Base-by-base conservation (phyloP, 2,329 filamentous ascomycete species). In the Chaetomiaceae sp. region DNA sequence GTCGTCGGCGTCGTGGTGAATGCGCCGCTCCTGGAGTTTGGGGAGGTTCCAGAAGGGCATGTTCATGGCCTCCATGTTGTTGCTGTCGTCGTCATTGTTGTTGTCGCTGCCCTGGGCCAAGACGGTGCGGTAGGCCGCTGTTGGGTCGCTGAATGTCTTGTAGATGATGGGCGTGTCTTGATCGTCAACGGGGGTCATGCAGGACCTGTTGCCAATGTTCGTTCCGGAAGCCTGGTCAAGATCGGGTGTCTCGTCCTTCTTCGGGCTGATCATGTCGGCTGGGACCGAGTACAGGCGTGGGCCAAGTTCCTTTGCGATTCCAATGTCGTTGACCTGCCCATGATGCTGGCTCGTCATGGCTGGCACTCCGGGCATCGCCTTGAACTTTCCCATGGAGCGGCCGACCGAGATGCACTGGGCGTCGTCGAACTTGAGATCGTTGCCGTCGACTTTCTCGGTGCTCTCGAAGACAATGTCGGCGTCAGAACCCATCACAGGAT, bases 21-120 rank as follows among this genome's bases (percentile, higher is more conserved):
- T 22, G 22, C 17, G 45, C 25, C 17, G 27, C n/a, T 46, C 48
- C 19, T 31, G 50, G 34, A 29, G 47, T 20, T 25, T 31, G 22
- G 53, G 27, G 11, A 51, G 46, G 42, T 33, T 34, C 38, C 47
- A 55, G 37, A 61, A 61, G 11, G 59, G 59, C 55, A 61, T 54
- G 48, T 48, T 53, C 53, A 61, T 55, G 4, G 39, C 34, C 17
- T 56, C 51, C 54, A 57, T 57, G 19, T 17, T 25, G 40, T 27
- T 37, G 22, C 51, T 45, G 19, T 36, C 43, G 37, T 47, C 17
- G 27, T 34, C 22, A 4, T 14, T 19, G 34, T 39, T n/a, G 20
- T 25, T n/a, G 25, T 33, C 19, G 29, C 43, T 31, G 15, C 15
- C 20, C 11, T 22, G 20, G 19, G n/a, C 19, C 17, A 17, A 8